Conservation (phyloP, 163 green algal species). For the Prototheca wickerhamii region DNA sequence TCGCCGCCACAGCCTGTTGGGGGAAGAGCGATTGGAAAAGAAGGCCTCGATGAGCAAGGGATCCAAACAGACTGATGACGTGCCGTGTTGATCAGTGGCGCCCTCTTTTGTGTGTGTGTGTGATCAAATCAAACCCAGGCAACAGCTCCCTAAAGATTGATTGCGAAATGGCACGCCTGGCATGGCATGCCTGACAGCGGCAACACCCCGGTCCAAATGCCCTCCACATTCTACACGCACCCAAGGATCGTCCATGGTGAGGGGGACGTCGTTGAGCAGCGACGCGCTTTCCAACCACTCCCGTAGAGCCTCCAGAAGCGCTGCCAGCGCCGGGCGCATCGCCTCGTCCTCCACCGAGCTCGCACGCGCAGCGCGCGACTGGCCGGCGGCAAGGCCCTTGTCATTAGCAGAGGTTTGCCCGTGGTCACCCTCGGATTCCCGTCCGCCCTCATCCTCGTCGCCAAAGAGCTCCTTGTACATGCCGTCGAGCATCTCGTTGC, state of each 20-base stretch:
- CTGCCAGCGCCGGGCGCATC: conserved; percentile 14
- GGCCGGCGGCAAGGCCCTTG: no score
- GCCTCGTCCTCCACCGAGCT: not conserved
- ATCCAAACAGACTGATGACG: no score
- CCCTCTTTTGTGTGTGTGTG: no score
- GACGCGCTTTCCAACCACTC: conserved; percentile 5
- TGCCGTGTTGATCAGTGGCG: no score
- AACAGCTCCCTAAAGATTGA: no score
- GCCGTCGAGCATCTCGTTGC: no score
- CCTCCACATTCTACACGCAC: not conserved
- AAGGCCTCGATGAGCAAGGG: no score
- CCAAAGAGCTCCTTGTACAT: conserved; percentile 2
- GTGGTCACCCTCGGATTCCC: not conserved
- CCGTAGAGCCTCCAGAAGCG: conserved; percentile 13
- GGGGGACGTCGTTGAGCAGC: conserved; percentile 19
- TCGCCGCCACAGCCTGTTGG: not conserved
- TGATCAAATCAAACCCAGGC: no score
- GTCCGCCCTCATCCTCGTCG: not conserved
- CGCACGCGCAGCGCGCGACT: not conserved
- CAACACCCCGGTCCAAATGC: not conserved
- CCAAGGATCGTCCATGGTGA: conserved; percentile 14
- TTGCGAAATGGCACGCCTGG: no score
- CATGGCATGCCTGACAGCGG: not conserved
- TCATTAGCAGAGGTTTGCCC: no score
- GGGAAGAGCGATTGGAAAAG: not conserved